A percentile compares a stretch with the other conserved stretches of the same genome.
Evolutionary conservation across 352 stramenopile species (phyloP).

Genomic region (Phytophthora citrophthora): DNA sequence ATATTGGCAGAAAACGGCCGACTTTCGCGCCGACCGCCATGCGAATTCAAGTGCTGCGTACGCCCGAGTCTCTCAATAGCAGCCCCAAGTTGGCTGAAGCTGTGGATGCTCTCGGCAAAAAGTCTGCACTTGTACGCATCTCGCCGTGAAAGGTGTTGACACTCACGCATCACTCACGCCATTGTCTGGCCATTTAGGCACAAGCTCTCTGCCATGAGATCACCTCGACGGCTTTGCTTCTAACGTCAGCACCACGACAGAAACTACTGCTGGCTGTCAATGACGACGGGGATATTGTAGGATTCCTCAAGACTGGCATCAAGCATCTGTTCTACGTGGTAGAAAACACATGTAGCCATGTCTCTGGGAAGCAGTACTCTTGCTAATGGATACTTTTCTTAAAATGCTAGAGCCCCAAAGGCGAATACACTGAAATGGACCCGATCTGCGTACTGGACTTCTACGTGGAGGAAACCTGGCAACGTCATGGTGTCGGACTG

Average conservation of each 20-base stretch:
- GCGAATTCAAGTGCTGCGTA: constrained; percentile 33
- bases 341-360: constrained; percentile 10
- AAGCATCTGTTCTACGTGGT: constrained; percentile 87
- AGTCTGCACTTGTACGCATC: constrained; percentile 52
- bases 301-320: constrained; percentile 67
- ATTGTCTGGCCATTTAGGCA: constrained; percentile 37
- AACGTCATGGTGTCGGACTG: constrained; percentile 67
- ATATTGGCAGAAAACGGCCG: constrained; percentile 20
- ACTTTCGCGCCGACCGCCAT: constrained; percentile 26
- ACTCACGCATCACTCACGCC: constrained; percentile 11
- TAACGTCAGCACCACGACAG: constrained; percentile 45
- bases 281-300: constrained; percentile 31
- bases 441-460: constrained; percentile 85
- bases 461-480: constrained; percentile 60
- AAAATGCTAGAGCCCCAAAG: constrained; percentile 48
- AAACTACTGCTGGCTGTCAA: constrained; percentile 46
- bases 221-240: constrained; percentile 58
- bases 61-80: constrained; percentile 28
- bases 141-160: constrained; percentile 1
- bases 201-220: constrained; percentile 69
- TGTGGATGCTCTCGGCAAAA: constrained; percentile 52
- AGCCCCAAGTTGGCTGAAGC: constrained; percentile 20
- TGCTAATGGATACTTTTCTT: not conserved
- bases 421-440: constrained; percentile 75
- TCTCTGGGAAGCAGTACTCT: not conserved